Base-by-base conservation (phyloP, 768 basidiomycete genomes). In the Phaeolepiota aurea region DNA sequence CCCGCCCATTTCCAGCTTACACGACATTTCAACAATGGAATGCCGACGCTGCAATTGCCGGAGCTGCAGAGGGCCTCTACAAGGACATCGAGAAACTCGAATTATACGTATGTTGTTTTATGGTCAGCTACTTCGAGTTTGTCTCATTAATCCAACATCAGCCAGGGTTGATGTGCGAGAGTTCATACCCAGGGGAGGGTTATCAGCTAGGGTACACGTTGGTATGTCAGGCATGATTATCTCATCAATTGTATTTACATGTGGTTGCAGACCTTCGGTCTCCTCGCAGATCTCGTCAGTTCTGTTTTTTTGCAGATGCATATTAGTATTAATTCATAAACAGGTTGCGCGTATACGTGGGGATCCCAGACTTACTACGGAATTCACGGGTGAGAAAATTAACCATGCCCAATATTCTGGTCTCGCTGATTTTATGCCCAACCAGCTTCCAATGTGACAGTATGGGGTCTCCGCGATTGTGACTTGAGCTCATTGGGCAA, bases 11-110 rank as follows among this genome's bases (percentile, higher is more conserved):
- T 32, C 15, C 38, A 60, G 56, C 52, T 10, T 48, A 54, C 44
- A 48, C 43, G 11, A 52, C 41, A 20, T 63, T 64, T 43, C 36
- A 49, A 31, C 61, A 62, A 22, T 63, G 63, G 63, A 61, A 57
- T 37, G 44, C 57, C 2, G 44, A 60, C 20, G 46, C 52, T 7
- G 54, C 48, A 5, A 47, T 63, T 33, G 49, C 50, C 3, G 32
- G 20, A 2, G 46, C 54, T 2, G 57, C 59, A 4, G 41, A 48
- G 16, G 39, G 50, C 34, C 43, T 65, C 30, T 68, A 68, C 39
- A 48, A 48, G 10, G 43, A 56, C 32, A 57, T 64, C 32, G 56
- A 65, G 40, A 56, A 58, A 19, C 47, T 67, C 20, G 65, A 67
- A 46, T 50, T 66, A 20, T 66, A 65, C 43, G 54, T 59, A n/a